These are phyloP conservation scores for Bolboschoenus planiculmis DNA, from an alignment of 176 grass and related monocot species.

Conservation along the genomic window DNA sequence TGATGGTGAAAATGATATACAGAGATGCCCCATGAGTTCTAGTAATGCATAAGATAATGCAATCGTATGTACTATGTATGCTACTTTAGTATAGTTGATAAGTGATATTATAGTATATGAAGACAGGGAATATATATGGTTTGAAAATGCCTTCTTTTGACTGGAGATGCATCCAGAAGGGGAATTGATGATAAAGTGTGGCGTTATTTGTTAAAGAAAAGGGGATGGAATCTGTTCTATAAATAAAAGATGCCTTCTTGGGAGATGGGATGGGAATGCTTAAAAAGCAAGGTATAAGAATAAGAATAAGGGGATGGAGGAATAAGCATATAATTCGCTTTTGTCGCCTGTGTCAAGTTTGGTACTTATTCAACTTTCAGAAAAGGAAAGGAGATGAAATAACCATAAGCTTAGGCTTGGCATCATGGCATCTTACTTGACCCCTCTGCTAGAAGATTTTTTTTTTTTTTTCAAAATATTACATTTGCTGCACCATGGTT, in stretches of 20 bases:
- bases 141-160: slow-evolving; percentile 71
- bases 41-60: slow-evolving; percentile 25
- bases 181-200: slow-evolving; percentile 47
- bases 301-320: slow-evolving; percentile 56
- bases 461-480: not conserved
- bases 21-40: not conserved
- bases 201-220: slow-evolving; percentile 44
- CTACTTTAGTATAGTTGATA: slow-evolving; percentile 12
- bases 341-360: slow-evolving; percentile 90
- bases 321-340: slow-evolving; percentile 78
- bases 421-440: slow-evolving; percentile 1
- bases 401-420: slow-evolving; percentile 4
- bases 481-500: no score
- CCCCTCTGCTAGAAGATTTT: not conserved
- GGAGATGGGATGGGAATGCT: slow-evolving; percentile 28
- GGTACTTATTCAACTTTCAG: slow-evolving; percentile 53
- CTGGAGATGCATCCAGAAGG: slow-evolving; percentile 68
- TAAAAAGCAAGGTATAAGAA: slow-evolving; percentile 53
- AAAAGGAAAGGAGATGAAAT: slow-evolving; percentile 28
- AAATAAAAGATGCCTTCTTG: slow-evolving; percentile 54
- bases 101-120: slow-evolving; percentile 25
- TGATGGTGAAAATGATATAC: not conserved
- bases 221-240: slow-evolving; percentile 43
- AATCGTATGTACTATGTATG: slow-evolving; percentile 2
- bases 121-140: slow-evolving; percentile 22